phyloP scores from a whole-genome alignment of 108 stramenopile genomes.

The Schizochytrium sp. region DNA sequence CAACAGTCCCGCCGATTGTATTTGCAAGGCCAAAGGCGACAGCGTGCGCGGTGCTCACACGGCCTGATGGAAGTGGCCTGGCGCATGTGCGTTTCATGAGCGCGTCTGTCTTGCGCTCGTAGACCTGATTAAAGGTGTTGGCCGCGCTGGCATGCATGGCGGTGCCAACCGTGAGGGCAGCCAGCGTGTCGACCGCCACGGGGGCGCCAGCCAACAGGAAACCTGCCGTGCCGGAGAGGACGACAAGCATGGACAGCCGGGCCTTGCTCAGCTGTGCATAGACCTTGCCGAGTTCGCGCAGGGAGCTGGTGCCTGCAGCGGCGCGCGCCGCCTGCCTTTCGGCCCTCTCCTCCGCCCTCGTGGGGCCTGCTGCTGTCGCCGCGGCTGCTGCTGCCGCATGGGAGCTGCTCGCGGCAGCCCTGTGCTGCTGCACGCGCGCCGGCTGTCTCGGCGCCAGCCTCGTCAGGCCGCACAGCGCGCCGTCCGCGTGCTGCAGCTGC shows the following conservation, averaged over 20 bases:
- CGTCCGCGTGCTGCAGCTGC: too few relatives aligned
- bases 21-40: conserved; percentile 58
- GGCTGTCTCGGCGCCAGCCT: too few relatives aligned
- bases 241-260: conserved; percentile 72
- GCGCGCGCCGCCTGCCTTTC: background rate
- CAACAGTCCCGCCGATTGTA: conserved; percentile 56
- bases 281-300: background rate
- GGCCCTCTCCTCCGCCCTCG: too few relatives aligned
- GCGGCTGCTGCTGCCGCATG: too few relatives aligned
- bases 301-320: background rate
- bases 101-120: conserved; percentile 61
- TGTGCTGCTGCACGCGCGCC: too few relatives aligned
- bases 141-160: conserved; percentile 80
- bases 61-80: conserved; percentile 75
- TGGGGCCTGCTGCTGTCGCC: too few relatives aligned
- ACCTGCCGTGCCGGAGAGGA: conserved; percentile 76
- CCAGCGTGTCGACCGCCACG: conserved; percentile 41
- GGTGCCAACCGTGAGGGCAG: conserved; percentile 73
- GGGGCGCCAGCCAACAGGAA: conserved; percentile 83
- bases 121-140: conserved; percentile 84
- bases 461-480: too few relatives aligned
- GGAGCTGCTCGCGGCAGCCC: too few relatives aligned
- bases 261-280: conserved; percentile 62
- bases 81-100: conserved; percentile 82
- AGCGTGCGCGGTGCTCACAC: conserved; percentile 54